Evolutionary conservation across 305 asterid genomes (phyloP), one percentile per base, ranked within the genome.

Genomic region (Fraxinus xanthoxyloides): DNA sequence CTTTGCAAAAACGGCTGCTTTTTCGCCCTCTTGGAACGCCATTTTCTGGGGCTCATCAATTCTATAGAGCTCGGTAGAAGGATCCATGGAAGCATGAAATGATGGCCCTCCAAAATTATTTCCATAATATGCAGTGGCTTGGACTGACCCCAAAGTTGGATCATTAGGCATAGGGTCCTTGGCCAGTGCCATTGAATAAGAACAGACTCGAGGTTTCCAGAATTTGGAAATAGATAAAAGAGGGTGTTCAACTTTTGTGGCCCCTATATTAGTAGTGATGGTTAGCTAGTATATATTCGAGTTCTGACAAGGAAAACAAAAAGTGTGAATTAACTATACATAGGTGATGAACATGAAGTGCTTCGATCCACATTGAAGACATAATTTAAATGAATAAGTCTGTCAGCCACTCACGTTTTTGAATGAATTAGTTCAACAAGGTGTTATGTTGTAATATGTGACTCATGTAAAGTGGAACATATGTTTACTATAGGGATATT

Each of bases 101-200:
- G 86, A 73, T 21, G 81, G 78, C 8, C 80, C 85, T 35, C 86
- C 90, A 78, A 90, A 90, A 65, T 85, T 90, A 81, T 83, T 87
- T 77, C 90, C 93, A 82, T 89, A 90, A 61, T 88, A 90, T 10
- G 92, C 84, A 65, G 86, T 85, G n/a, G 91, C 91, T 69, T 90
- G 95, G 87, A 91, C 87, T 59, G 90, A 72, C n/a, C 94, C 89
- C 83, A 87, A 81, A 80, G 87, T 84, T 9, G 97, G 77, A 76
- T 85, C 86, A 24, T 84, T 88, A 28, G 90, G 86, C 80, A 73
- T 76, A 30, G 83, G 89, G 63, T 86, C 88, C 63, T 89, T 91
- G 48, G 89, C 89, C 46, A 90, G 89, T 12, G 92, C 94, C 98
- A 92, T 94, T 2, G 65, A 54, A 19, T 54, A n/a, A 54, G 65